phyloP scores from a whole-genome alignment of 2,329 filamentous ascomycete species.

The Xylariaceae sp. region DNA sequence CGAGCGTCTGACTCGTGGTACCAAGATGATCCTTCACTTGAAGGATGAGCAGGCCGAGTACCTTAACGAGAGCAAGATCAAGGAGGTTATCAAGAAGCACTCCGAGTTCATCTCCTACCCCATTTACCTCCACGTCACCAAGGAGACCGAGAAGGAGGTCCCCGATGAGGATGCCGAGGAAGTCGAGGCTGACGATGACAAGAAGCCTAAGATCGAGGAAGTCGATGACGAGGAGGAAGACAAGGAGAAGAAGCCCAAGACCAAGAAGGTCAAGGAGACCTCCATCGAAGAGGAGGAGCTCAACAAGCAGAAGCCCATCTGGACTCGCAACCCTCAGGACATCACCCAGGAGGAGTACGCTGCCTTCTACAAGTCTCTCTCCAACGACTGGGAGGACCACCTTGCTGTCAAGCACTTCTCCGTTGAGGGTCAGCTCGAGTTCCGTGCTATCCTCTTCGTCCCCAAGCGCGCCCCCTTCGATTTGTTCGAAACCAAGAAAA shows the following conservation, averaged over 20 bases:
- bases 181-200: conserved; percentile 71
- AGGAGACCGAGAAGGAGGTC: conserved; percentile 99
- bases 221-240: conserved; percentile 81
- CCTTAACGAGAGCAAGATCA: conserved; percentile 97
- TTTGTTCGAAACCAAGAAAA: conserved; percentile 99
- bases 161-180: conserved; percentile 89
- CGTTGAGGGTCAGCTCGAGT: conserved; percentile 99
- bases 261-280: conserved; percentile 99
- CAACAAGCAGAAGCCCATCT: conserved; percentile 99
- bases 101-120: conserved; percentile 99
- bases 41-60: conserved; percentile 99
- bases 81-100: conserved; percentile 99
- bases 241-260: conserved; percentile 91
- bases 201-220: conserved; percentile 95
- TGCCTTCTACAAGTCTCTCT: conserved; percentile 99
- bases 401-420: conserved; percentile 99
- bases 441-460: conserved; percentile 98
- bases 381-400: conserved; percentile 99
- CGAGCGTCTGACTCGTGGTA: conserved; percentile 85
- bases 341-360: conserved; percentile 96
- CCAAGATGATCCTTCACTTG: conserved; percentile 96
- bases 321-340: conserved; percentile 95
- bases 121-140: conserved; percentile 99
- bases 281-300: conserved; percentile 99
- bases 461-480: conserved; percentile 99